Base-by-base conservation (phyloP, 2,329 filamentous ascomycete genomes). In the Aspergillus arachidicola region DNA sequence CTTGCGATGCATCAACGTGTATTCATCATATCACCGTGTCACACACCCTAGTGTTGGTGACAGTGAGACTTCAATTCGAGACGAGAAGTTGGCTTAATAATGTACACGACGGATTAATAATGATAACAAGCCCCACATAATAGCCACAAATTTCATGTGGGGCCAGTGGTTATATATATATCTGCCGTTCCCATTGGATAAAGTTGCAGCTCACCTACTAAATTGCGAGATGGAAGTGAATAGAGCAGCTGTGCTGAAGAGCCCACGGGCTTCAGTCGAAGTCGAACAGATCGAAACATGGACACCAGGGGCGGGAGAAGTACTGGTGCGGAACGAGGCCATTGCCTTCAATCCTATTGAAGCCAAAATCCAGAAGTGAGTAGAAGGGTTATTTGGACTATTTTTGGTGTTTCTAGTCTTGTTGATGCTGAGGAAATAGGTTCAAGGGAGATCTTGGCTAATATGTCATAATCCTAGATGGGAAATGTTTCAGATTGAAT, bases 261-360 rank as follows among this genome's bases (percentile, higher is more conserved):
- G 38, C 6, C 38, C 38, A 10, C 38, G 38, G 38, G 38, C 16
- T 3, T n/a, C 38, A n/a, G 43, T 46, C 14, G 21, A 46, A 23
- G 16, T 64, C 19, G 58, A 58, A 9, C 11, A 30, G 5, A 30
- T 36, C 9, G 45, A 64, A 46, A 38, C 4, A 12, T 50, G 26
- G 11, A 3, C 6, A 9, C 66, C 59, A 46, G 56, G 51, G 2
- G 9, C 26, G 4, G 50, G 45, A 5, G 59, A 70, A 53, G 32
- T 70, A 2, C 28, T 70, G 26, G 60, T 70, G 30, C 58, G 57
- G 32, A 57, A 61, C 14, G 64, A 67, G 30, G 51, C 59, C 36
- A 66, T 68, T 30, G 56, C 43, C 3, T 69, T 70, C 59, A 66
- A 61, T 38, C 65, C 68, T 1, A 63, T 70, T 53, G 66, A 70